Conservation (phyloP, 108 stramenopile species). For the Discostella stelligeroides region DNA sequence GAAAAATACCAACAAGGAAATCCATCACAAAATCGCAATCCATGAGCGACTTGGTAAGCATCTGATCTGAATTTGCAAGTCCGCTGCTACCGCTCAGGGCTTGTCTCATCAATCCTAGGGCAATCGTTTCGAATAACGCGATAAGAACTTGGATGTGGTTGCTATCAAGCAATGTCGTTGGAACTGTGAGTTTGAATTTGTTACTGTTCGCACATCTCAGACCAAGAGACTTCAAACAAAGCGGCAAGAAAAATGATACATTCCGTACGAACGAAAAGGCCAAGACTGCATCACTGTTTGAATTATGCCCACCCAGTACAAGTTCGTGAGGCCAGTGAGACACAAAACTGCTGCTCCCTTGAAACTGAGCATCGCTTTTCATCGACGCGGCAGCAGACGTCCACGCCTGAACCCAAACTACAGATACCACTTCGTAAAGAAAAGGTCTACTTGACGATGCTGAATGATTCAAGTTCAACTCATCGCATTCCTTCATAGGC, state of each 20-base stretch:
- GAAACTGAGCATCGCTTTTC: slow-evolving; percentile 17
- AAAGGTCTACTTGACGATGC: slow-evolving; percentile 9
- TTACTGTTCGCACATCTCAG: slow-evolving; percentile 50
- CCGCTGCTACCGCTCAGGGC: slow-evolving; percentile 51
- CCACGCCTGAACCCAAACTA: slow-evolving; percentile 55
- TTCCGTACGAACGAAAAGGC: slow-evolving; percentile 56
- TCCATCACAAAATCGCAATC: slow-evolving; percentile 56
- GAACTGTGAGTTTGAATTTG: slow-evolving; percentile 36
- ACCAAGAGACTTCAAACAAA: slow-evolving; percentile 78
- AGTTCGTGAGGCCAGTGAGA: slow-evolving; percentile 48
- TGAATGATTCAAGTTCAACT: neutral
- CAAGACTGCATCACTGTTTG: slow-evolving; percentile 30
- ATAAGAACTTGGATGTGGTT: slow-evolving; percentile 66
- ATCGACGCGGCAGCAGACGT: slow-evolving; percentile 38
- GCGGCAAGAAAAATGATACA: slow-evolving; percentile 70
- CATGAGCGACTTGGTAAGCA: slow-evolving; percentile 43
- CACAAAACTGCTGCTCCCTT: slow-evolving; percentile 27
- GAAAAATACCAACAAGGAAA: slow-evolving; percentile 69
- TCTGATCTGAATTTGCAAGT: slow-evolving; percentile 42
- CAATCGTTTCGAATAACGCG: slow-evolving; percentile 70
- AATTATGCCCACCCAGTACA: slow-evolving; percentile 41
- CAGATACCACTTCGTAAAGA: slow-evolving; percentile 41
- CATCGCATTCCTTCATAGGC: slow-evolving; percentile 23
- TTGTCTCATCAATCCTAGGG: slow-evolving; percentile 62
- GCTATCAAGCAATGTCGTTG: slow-evolving; percentile 65